Percentiles rank a stretch among this genome's conserved stretches.
These are phyloP conservation scores for Cryptococcus maquisensis DNA, from an alignment of 1,284 basidiomycete species.

Conservation along the genomic window DNA sequence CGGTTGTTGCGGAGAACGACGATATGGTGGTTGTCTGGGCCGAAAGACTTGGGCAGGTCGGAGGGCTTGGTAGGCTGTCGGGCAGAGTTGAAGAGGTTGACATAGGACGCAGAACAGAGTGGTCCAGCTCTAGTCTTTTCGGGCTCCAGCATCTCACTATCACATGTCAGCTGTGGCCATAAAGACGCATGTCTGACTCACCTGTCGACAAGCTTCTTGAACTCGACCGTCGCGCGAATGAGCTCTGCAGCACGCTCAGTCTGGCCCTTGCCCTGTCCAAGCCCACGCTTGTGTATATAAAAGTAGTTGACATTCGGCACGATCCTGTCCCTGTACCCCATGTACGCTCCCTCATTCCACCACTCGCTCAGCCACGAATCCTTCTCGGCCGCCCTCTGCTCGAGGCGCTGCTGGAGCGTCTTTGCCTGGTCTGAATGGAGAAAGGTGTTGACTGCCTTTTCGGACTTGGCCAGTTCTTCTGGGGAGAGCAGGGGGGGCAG, in stretches of 20 bases:
- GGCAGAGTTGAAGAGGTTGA: conserved; percentile 90
- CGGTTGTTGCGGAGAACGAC: conserved; percentile 87
- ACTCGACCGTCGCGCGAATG: conserved; percentile 75
- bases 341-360: conserved; percentile 90
- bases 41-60: conserved; percentile 80
- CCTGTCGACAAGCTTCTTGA: conserved; percentile 76
- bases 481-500: conserved; percentile 69
- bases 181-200: conserved; percentile 46
- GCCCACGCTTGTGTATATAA: conserved; percentile 79
- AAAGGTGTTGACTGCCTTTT: conserved; percentile 64
- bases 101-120: conserved; percentile 92
- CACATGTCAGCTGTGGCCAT: background rate
- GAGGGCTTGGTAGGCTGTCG: conserved; percentile 79
- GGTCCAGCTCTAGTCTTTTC: conserved; percentile 79
- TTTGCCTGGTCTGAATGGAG: conserved; percentile 64
- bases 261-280: conserved; percentile 55
- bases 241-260: conserved; percentile 71
- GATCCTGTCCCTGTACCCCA: conserved; percentile 64
- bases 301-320: conserved; percentile 95
- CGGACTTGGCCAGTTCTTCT: conserved; percentile 60
- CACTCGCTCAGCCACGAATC: conserved; percentile 90
- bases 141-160: conserved; percentile 75
- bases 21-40: conserved; percentile 77
- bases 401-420: conserved; percentile 74
- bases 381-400: conserved; percentile 60